phyloP scores from a whole-genome alignment of 768 basidiomycete species.

The Candolleomyces aberdarensis region DNA sequence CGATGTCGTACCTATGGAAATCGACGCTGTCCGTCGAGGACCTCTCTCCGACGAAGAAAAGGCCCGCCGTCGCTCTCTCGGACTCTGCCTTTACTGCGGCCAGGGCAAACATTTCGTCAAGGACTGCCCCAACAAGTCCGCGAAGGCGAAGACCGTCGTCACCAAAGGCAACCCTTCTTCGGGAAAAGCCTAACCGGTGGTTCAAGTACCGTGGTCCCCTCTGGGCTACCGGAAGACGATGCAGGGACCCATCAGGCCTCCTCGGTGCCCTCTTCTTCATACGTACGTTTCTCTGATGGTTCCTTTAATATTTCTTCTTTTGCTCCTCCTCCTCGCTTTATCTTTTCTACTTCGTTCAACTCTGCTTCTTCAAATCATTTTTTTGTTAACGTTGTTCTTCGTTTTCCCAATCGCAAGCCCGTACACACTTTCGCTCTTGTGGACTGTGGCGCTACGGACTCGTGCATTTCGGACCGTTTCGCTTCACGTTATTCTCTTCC shows the following conservation, averaged over 20 bases:
- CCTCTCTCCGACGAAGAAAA: conserved; percentile 25
- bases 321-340: conserved; percentile 18
- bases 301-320: conserved; percentile 3
- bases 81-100: conserved; percentile 36
- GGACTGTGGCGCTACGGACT: conserved; percentile 33
- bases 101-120: conserved; percentile 22
- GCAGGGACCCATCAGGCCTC: conserved; percentile 19
- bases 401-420: conserved; percentile 27
- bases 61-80: conserved; percentile 17
- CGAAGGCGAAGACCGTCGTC: conserved; percentile 11
- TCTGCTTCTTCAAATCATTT: conserved; percentile 19
- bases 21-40: conserved; percentile 24
- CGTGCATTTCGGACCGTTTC: conserved; percentile 35
- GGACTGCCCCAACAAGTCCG: conserved; percentile 22
- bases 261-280: conserved; percentile 15
- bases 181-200: conserved; percentile 27
- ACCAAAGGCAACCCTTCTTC: conserved; percentile 12
- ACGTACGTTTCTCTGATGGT: conserved; percentile 12
- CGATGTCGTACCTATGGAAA: conserved; percentile 28
- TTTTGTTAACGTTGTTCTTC: conserved; percentile 23
- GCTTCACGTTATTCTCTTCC: conserved; percentile 29
- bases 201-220: conserved; percentile 20
- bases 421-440: conserved; percentile 33
- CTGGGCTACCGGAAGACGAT: conserved; percentile 24
- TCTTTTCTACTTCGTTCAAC: conserved; percentile 14